Conservation (phyloP, 2,329 filamentous ascomycete genomes). For the Fusarium sp. region DNA sequence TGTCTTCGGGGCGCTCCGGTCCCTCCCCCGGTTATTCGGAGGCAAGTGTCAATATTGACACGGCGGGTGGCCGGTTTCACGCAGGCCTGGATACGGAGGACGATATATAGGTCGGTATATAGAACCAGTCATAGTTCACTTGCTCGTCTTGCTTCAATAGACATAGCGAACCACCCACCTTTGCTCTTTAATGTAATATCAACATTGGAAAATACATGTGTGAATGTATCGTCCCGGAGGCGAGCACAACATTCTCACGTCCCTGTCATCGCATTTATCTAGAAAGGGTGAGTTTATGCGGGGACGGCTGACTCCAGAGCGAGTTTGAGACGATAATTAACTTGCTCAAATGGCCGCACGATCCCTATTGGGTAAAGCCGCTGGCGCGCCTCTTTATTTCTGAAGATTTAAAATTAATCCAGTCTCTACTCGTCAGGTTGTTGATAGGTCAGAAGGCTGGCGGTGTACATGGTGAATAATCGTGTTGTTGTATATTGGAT, state of each 20-base stretch:
- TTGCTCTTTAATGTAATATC: no score
- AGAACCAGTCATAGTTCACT: not conserved
- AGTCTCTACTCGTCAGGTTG: not conserved
- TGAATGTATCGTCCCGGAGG: not conserved
- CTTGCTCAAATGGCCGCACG: conserved; percentile 54
- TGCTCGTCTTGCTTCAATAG: not conserved
- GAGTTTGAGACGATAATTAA: conserved; percentile 45
- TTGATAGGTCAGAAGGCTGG: not conserved
- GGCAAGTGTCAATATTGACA: conserved; percentile 26
- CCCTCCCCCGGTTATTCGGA: conserved; percentile 27
- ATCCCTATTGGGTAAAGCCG: conserved; percentile 20
- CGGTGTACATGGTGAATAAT: not conserved
- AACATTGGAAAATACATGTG: not conserved
- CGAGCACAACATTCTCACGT: not conserved
- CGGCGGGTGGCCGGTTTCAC: conserved; percentile 21
- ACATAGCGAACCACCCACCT: not conserved
- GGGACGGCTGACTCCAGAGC: conserved; percentile 24
- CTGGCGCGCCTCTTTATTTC: not conserved
- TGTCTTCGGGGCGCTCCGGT: conserved; percentile 9
- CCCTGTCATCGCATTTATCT: not conserved
- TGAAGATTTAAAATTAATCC: conserved; percentile 1
- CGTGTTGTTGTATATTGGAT: not conserved
- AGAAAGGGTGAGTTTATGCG: conserved; percentile 7
- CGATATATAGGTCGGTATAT: not conserved
- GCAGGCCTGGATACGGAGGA: not conserved